Conservation (phyloP, 1,139 yeast genomes). For the Candida sp. region DNA sequence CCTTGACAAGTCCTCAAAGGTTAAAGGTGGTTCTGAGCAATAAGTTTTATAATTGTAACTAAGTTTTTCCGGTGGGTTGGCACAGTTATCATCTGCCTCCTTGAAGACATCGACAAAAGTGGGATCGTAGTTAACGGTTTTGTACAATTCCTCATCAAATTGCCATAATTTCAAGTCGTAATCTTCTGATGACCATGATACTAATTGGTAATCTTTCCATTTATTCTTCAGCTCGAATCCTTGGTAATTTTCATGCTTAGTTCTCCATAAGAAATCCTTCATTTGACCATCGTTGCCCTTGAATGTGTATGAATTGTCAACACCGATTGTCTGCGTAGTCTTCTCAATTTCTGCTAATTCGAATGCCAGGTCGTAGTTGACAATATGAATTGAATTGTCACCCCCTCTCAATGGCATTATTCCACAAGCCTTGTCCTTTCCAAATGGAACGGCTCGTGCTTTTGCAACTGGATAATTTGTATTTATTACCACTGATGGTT, state of each 20-base stretch:
- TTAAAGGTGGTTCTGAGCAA: slow-evolving; percentile 37
- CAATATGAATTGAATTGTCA: slow-evolving; percentile 65
- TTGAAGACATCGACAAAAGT: slow-evolving; percentile 27
- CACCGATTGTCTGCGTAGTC: slow-evolving; percentile 23
- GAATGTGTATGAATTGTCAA: slow-evolving; percentile 55
- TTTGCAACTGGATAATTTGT: slow-evolving; percentile 87
- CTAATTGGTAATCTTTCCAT: slow-evolving; percentile 82
- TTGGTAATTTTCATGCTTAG: slow-evolving; percentile 40
- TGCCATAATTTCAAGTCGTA: slow-evolving; percentile 86
- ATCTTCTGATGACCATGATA: slow-evolving; percentile 88
- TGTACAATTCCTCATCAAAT: slow-evolving; percentile 55
- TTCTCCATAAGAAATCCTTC: slow-evolving; percentile 86
- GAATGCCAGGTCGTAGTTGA: slow-evolving; percentile 51
- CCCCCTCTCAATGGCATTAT: slow-evolving; percentile 93
- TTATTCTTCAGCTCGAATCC: slow-evolving; percentile 42
- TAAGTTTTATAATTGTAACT: slow-evolving; percentile 29
- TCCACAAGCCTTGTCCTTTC: slow-evolving; percentile 71
- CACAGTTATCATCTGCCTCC: slow-evolving; percentile 15
- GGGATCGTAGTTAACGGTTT: slow-evolving; percentile 54
- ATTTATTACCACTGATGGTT: slow-evolving; percentile 57
- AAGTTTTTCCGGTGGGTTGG: slow-evolving; percentile 6
- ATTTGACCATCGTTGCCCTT: slow-evolving; percentile 84
- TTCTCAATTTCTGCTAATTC: slow-evolving; percentile 26
- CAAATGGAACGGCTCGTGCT: slow-evolving; percentile 88
- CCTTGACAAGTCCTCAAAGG: slow-evolving; percentile 30